Evolutionary conservation across 202 grass and related monocot species (phyloP).

Genomic region (Setaria italica): DNA sequence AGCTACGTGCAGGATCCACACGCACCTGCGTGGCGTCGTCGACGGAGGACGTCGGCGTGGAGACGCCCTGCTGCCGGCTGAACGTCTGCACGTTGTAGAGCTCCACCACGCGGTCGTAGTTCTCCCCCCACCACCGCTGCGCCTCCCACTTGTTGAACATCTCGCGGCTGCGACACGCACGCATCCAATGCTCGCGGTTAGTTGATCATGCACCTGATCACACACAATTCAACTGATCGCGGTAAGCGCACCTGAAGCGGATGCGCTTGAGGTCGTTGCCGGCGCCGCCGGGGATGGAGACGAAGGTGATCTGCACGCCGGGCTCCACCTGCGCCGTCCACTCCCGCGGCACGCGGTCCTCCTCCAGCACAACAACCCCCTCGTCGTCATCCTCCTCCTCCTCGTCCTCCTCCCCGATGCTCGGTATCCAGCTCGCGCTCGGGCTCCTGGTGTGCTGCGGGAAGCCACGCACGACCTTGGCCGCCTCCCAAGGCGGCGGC

Average conservation of each 20-base stretch:
- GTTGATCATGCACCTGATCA: neutral
- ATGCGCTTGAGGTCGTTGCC: conserved; percentile 98
- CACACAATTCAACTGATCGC: neutral
- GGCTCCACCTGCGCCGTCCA: conserved; percentile 98
- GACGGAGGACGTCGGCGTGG: conserved; percentile 84
- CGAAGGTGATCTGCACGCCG: conserved; percentile 96
- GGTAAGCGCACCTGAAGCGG: conserved; percentile 72
- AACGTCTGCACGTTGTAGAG: conserved; percentile 98
- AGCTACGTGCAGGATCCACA: no score
- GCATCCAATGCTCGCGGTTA: neutral
- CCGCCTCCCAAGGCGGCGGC: conserved; percentile 65
- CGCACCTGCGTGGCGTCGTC: conserved; percentile 61
- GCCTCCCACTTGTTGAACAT: conserved; percentile 99
- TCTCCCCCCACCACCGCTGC: conserved; percentile 99
- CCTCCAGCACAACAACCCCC: conserved; percentile 67
- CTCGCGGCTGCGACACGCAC: conserved; percentile 60
- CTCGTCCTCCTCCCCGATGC: conserved; percentile 43
- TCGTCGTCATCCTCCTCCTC: conserved; percentile 42
- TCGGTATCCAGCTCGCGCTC: conserved; percentile 54
- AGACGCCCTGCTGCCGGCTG: conserved; percentile 83
- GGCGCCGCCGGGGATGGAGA: conserved; percentile 83
- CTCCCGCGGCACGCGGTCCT: conserved; percentile 81
- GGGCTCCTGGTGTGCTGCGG: conserved; percentile 56
- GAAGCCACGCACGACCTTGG: conserved; percentile 48
- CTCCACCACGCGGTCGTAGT: conserved; percentile 99